Conservation (phyloP, 768 basidiomycete genomes). For the Podaxis sp. region DNA sequence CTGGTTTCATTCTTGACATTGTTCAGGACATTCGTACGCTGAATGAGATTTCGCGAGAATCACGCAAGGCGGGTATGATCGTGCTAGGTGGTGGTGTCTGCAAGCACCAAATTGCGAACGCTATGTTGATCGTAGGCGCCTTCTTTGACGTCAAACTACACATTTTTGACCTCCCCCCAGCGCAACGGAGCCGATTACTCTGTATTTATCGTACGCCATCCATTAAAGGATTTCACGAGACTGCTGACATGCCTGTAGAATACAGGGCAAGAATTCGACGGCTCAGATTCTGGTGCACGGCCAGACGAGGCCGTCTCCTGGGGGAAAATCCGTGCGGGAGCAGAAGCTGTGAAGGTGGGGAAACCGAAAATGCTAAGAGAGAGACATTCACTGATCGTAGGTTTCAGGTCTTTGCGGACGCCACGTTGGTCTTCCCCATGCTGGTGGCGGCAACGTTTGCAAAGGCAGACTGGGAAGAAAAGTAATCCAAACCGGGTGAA, state of each 20-base stretch:
- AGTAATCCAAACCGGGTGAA: background rate
- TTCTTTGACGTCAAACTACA: background rate
- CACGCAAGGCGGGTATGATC: slow-evolving; percentile 96
- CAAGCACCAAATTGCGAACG: slow-evolving; percentile 99
- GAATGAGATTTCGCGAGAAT: slow-evolving; percentile 84
- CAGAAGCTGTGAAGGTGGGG: slow-evolving; percentile 76
- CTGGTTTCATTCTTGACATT: slow-evolving; percentile 86
- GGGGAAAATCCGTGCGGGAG: slow-evolving; percentile 92
- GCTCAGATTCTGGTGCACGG: slow-evolving; percentile 93
- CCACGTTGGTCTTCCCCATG: slow-evolving; percentile 93
- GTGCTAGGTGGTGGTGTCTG: slow-evolving; percentile 97
- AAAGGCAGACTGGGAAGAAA: slow-evolving; percentile 24
- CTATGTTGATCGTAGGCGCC: slow-evolving; percentile 90
- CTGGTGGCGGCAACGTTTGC: slow-evolving; percentile 95
- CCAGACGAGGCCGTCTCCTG: slow-evolving; percentile 98
- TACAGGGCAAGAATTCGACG: slow-evolving; percentile 98
- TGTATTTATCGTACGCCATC: slow-evolving; percentile 76
- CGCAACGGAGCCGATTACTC: slow-evolving; percentile 97
- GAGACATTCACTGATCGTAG: background rate
- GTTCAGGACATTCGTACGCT: slow-evolving; percentile 89
- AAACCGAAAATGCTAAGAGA: background rate
- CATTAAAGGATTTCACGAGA: background rate
- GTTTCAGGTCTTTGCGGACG: slow-evolving; percentile 82
- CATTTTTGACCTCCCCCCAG: slow-evolving; percentile 33
- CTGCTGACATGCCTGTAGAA: slow-evolving; percentile 50